Evolutionary conservation across 2,329 filamentous ascomycete genomes (phyloP).

Genomic region (Periconia sp.): DNA sequence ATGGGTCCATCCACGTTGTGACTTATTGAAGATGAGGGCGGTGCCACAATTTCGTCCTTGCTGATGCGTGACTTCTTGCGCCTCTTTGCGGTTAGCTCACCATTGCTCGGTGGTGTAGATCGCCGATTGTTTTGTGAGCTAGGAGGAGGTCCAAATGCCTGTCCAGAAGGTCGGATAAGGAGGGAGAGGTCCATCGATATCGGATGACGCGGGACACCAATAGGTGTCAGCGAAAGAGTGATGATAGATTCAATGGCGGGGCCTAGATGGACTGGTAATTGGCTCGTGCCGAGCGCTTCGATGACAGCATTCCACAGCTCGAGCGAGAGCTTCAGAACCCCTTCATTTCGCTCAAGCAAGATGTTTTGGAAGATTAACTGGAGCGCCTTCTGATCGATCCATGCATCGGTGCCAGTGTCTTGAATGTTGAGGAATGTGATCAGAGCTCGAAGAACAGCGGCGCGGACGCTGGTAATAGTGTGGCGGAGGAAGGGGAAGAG

Average conservation of each 20-base stretch:
- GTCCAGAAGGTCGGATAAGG: constrained; percentile 92
- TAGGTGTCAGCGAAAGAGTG: constrained; percentile 83
- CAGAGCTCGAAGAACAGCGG: constrained; percentile 89
- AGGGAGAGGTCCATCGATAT: constrained; percentile 89
- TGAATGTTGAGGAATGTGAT: constrained; percentile 92
- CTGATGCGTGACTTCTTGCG: constrained; percentile 80
- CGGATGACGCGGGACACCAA: constrained; percentile 88
- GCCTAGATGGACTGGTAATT: constrained; percentile 75
- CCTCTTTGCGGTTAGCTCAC: constrained; percentile 71
- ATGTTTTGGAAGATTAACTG: constrained; percentile 94
- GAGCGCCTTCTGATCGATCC: constrained; percentile 89
- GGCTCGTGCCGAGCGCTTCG: constrained; percentile 67
- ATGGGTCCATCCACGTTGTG: constrained; percentile 98
- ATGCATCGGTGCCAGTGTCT: constrained; percentile 78
- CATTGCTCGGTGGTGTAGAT: constrained; percentile 41
- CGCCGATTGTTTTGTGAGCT: constrained; percentile 28
- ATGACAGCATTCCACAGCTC: constrained; percentile 87
- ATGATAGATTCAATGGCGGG: constrained; percentile 81
- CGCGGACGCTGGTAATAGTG: constrained; percentile 93
- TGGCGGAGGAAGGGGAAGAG: constrained; percentile 96
- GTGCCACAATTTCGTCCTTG: constrained; percentile 63
- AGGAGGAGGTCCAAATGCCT: constrained; percentile 69
- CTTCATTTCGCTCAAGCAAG: constrained; percentile 86
- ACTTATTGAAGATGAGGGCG: constrained; percentile 62
- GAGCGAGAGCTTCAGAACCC: constrained; percentile 80